Conservation (phyloP, 1,284 basidiomycete species). For the Rhodotorula glutinis region DNA sequence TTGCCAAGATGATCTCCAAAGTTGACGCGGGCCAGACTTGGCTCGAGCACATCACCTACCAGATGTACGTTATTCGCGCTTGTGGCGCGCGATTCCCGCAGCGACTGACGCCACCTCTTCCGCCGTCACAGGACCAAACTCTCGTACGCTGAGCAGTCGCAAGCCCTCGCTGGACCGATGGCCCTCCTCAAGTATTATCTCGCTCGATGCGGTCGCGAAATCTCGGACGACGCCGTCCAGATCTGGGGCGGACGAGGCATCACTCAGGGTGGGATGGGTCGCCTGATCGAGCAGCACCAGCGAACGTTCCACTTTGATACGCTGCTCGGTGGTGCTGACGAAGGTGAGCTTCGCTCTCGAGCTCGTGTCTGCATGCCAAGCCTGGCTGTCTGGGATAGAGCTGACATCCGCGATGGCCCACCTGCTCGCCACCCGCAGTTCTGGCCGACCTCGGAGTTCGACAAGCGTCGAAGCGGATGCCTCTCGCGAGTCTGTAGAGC, state of each 20-base stretch:
- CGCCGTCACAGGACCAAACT: slow-evolving; percentile 38
- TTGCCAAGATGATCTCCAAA: slow-evolving; percentile 41
- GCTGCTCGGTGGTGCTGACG: slow-evolving; percentile 32
- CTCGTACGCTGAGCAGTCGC: slow-evolving; percentile 39
- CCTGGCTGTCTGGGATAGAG: not conserved
- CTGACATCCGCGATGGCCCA: not conserved
- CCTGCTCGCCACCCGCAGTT: slow-evolving; percentile 13
- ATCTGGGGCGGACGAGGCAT: slow-evolving; percentile 57
- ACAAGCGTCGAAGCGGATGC: slow-evolving; percentile 39
- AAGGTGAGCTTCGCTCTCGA: slow-evolving; percentile 1
- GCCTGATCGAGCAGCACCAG: slow-evolving; percentile 9
- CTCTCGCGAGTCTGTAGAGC: slow-evolving; percentile 32
- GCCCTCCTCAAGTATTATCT: slow-evolving; percentile 34
- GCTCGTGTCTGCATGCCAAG: no score
- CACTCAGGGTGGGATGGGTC: slow-evolving; percentile 58
- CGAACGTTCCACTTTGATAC: slow-evolving; percentile 31
- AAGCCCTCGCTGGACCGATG: slow-evolving; percentile 41
- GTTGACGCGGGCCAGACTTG: slow-evolving; percentile 39
- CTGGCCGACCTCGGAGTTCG: slow-evolving; percentile 38
- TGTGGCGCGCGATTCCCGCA: not conserved
- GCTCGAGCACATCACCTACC: slow-evolving; percentile 40
- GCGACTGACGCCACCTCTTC: not conserved
- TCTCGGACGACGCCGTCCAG: slow-evolving; percentile 30
- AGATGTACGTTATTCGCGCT: slow-evolving; percentile 21
- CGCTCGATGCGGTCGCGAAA: slow-evolving; percentile 27